Base-by-base conservation (phyloP, 225 moss, liverwort and hornwort genomes). In the Thuidium tamariscinum region DNA sequence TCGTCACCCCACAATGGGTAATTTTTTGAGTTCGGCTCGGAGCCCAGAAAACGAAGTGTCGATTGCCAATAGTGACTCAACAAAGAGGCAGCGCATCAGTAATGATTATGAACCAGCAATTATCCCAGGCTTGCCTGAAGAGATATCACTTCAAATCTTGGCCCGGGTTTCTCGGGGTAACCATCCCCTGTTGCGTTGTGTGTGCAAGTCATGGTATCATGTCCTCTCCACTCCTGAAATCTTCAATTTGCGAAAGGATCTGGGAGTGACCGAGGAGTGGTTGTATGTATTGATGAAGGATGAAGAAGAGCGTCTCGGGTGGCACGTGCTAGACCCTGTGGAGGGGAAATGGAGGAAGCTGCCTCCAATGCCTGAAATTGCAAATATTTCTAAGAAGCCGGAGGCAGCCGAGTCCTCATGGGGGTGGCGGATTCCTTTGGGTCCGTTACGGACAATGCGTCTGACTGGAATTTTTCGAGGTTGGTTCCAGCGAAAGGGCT, bases 221-320 rank as follows among this genome's bases (percentile, higher is more conserved):
- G 94, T 97, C 46, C 92, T 98, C 10, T 94, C 93, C 46, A 91
- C 89, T 32, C 87, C 92, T 61, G 97, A 98, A 86, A 86, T 98
- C 69, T 98, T 97, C 84, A 92, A 95, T 75, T 90, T 98, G 88
- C 90, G 97, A 70, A 97, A 94, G 90, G 98, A 98, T 93, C 91
- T 96, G 71, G 88, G 92, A 60, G 88, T 98, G 84, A 96, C 97
- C 25, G 97, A 98, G 89, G 97, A 98, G 91, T 98, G 98, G 98
- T 90, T 98, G 75, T 98, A 98, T 86, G 92, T 98, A 18, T 87
- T 98, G 89, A 93, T 98, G 96, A 98, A 98, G 85, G 95, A 98
- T 83, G 95, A 95, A 52, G 95, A 95, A 48, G 97, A 98, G 86
- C 92, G 93, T 85, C 90, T 98, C 81, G 95, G 91, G 25, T 98